phyloP scores from a whole-genome alignment of 2,329 filamentous ascomycete genomes.

The Huntiella decipiens region DNA sequence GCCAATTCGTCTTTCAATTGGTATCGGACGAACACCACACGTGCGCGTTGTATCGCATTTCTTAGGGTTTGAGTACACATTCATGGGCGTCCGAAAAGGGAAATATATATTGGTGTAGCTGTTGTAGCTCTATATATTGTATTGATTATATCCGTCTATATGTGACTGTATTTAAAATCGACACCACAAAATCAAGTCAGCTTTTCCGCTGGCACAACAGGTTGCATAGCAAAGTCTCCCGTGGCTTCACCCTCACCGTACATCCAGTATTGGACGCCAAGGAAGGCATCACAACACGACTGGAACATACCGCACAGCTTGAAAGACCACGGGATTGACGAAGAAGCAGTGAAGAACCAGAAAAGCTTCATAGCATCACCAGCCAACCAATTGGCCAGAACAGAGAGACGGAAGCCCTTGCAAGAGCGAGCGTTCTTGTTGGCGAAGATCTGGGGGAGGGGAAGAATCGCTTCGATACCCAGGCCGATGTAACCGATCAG shows the following conservation, averaged over 20 bases:
- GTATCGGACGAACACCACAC: too few relatives aligned
- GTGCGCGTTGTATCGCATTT: too few relatives aligned
- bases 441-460: slow-evolving; percentile 57
- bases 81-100: too few relatives aligned
- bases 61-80: too few relatives aligned
- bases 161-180: too few relatives aligned
- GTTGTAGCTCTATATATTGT: too few relatives aligned
- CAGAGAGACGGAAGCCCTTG: slow-evolving; percentile 58
- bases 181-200: slow-evolving; percentile 3
- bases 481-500: slow-evolving; percentile 58
- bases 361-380: slow-evolving; percentile 80
- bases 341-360: slow-evolving; percentile 57
- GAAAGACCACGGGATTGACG: slow-evolving; percentile 56
- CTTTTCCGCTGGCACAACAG: slow-evolving; percentile 8
- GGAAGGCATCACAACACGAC: slow-evolving; percentile 52
- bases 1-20: too few relatives aligned
- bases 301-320: slow-evolving; percentile 72
- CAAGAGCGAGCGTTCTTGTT: slow-evolving; percentile 52
- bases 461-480: slow-evolving; percentile 61
- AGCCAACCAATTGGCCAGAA: slow-evolving; percentile 58
- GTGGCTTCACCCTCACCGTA: slow-evolving; percentile 29
- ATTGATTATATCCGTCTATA: too few relatives aligned
- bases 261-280: slow-evolving; percentile 56
- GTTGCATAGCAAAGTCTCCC: slow-evolving; percentile 10
- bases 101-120: too few relatives aligned